phyloP scores from a whole-genome alignment of 2,329 filamentous ascomycete genomes.

The Pyricularia grisea region DNA sequence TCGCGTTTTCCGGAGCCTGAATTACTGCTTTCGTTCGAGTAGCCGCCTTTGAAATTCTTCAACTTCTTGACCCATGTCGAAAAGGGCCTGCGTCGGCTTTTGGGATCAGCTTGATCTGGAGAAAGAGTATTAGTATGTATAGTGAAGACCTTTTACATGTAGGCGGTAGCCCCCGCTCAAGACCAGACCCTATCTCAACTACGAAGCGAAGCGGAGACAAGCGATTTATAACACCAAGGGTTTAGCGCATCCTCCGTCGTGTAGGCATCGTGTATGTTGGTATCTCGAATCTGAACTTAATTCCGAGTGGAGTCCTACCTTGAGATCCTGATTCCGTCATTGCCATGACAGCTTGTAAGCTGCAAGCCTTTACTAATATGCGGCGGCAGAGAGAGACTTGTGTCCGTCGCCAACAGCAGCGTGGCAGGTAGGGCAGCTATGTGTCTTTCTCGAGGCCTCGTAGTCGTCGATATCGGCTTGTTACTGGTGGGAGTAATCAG shows the following conservation, averaged over 20 bases:
- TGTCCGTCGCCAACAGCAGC: background rate
- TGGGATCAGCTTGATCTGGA: conserved; percentile 5
- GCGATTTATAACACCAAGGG: background rate
- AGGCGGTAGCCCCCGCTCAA: too few relatives aligned
- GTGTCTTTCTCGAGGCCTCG: background rate
- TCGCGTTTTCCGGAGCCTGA: conserved; percentile 30
- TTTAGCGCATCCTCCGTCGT: background rate
- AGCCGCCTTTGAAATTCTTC: conserved; percentile 57
- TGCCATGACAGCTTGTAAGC: conserved; percentile 4
- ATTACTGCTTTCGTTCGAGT: conserved; percentile 46
- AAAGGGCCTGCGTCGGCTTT: conserved; percentile 73
- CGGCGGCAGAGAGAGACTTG: background rate
- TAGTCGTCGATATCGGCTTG: background rate
- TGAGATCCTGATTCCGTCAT: conserved; percentile 23
- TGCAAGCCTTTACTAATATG: background rate
- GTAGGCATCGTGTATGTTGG: too few relatives aligned
- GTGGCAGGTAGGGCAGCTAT: background rate
- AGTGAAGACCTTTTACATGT: background rate
- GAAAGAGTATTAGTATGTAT: background rate
- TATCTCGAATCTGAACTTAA: background rate
- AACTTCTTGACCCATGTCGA: conserved; percentile 91
- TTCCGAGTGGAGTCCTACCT: conserved; percentile 10
- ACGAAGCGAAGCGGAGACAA: background rate
- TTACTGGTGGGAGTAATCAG: background rate
- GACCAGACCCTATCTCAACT: background rate